These are phyloP conservation scores for Axilococcus clingmanii DNA, from an alignment of 139 green algal species.

Conservation along the genomic window DNA sequence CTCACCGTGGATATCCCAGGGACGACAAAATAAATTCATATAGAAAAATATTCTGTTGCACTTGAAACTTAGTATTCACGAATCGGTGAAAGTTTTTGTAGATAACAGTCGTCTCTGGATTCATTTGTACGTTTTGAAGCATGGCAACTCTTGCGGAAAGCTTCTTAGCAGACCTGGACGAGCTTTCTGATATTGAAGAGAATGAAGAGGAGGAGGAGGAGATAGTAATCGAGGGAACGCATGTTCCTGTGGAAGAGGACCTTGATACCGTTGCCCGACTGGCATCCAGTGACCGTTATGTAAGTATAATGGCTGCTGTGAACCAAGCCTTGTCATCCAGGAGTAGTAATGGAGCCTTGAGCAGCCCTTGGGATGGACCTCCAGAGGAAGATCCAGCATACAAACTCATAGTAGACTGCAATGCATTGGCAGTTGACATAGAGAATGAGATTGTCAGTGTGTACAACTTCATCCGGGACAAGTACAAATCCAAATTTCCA, in stretches of 20 bases:
- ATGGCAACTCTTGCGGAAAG: conserved; percentile 82
- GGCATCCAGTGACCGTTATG: not conserved
- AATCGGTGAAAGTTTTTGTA: no score
- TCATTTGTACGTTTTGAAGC: not conserved
- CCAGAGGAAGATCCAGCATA: not conserved
- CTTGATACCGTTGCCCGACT: no score
- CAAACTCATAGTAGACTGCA: conserved; percentile 92
- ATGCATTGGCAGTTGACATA: conserved; percentile 90
- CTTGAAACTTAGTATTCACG: no score
- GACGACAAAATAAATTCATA: no score
- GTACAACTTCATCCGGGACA: conserved; percentile 70
- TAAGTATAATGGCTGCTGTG: not conserved
- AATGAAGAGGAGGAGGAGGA: conserved; percentile 32
- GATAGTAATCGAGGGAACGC: no score
- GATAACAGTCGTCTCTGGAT: no score
- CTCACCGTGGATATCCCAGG: no score
- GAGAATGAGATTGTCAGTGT: conserved; percentile 86
- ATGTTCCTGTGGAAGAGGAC: no score
- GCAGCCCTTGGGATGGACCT: not conserved
- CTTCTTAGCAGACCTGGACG: conserved; percentile 93
- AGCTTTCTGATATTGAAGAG: conserved; percentile 75
- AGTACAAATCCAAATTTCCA: conserved; percentile 65
- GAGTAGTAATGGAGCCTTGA: not conserved
- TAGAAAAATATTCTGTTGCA: no score
- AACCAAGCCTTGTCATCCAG: not conserved